Conservation (phyloP, 768 basidiomycete genomes). For the Russula dissimulans region DNA sequence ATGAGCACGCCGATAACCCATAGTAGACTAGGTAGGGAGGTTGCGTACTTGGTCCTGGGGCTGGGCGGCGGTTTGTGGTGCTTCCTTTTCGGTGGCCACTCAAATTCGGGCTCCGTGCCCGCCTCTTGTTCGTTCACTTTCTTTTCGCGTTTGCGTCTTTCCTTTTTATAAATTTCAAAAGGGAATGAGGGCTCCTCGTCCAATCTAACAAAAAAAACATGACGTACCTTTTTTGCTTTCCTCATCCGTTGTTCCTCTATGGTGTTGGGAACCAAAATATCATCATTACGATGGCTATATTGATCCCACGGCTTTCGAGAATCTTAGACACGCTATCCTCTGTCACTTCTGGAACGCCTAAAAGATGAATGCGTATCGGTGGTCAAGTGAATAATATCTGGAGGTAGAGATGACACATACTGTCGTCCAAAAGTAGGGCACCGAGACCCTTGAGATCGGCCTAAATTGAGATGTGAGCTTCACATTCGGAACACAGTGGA, state of each 20-base stretch:
- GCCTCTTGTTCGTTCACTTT: constrained; percentile 18
- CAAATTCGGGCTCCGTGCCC: constrained; percentile 28
- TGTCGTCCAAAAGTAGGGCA: constrained; percentile 36
- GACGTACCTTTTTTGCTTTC: constrained; percentile 40
- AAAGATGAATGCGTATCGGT: constrained; percentile 19
- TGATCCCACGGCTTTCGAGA: constrained; percentile 51
- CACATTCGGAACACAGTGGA: neutral
- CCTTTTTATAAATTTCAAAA: constrained; percentile 3
- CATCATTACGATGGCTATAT: constrained; percentile 70
- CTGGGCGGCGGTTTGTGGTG: constrained; percentile 44
- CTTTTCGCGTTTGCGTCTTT: constrained; percentile 20
- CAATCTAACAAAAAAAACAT: neutral
- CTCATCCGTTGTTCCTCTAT: constrained; percentile 59
- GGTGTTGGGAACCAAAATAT: constrained; percentile 54
- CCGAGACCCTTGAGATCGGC: constrained; percentile 48
- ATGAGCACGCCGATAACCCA: neutral
- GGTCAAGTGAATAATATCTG: constrained; percentile 14
- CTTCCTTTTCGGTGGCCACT: constrained; percentile 59
- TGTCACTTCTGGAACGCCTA: constrained; percentile 31
- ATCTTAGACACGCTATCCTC: constrained; percentile 45
- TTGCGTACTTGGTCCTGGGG: constrained; percentile 43
- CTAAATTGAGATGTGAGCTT: constrained; percentile 17
- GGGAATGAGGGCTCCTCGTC: no score
- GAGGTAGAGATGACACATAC: constrained; percentile 7
- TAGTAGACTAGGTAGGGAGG: neutral